Conservation (phyloP, 768 basidiomycete genomes). For the Melanogaster broomeanus region DNA sequence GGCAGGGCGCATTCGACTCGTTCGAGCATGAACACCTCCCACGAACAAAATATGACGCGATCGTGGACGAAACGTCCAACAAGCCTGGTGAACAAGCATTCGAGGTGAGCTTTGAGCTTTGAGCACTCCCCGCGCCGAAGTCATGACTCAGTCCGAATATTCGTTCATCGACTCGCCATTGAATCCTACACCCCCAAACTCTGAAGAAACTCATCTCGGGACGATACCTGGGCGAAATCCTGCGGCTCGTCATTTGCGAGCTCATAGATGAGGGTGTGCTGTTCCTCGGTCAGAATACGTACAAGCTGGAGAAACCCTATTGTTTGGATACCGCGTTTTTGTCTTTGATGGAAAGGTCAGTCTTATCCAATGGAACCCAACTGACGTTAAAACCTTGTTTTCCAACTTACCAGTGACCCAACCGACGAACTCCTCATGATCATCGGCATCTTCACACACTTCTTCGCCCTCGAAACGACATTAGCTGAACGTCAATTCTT, state of each 20-base stretch:
- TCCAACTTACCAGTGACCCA: slow-evolving; percentile 62
- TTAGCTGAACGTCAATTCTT: slow-evolving; percentile 97
- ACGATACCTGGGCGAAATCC: slow-evolving; percentile 93
- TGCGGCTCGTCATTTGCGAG: slow-evolving; percentile 93
- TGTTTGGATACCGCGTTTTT: slow-evolving; percentile 96
- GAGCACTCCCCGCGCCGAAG: not conserved
- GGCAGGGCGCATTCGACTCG: slow-evolving; percentile 95
- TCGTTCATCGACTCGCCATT: not conserved
- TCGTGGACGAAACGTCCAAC: slow-evolving; percentile 92
- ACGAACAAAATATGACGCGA: slow-evolving; percentile 90
- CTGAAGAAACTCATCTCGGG: slow-evolving; percentile 91
- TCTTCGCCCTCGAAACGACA: slow-evolving; percentile 95
- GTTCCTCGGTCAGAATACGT: slow-evolving; percentile 97
- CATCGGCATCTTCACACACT: slow-evolving; percentile 96
- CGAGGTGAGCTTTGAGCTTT: slow-evolving; percentile 59
- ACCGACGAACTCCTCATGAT: slow-evolving; percentile 97
- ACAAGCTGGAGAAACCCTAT: slow-evolving; percentile 94
- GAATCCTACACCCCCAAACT: not conserved
- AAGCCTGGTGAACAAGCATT: slow-evolving; percentile 96
- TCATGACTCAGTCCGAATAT: not conserved
- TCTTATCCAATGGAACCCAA: not conserved
- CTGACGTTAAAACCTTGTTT: not conserved
- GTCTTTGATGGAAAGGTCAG: slow-evolving; percentile 92
- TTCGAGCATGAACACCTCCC: slow-evolving; percentile 94
- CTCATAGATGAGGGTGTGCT: slow-evolving; percentile 96